Evolutionary conservation across 2,329 filamentous ascomycete species (phyloP).

Genomic region (Botrytis paeoniae): DNA sequence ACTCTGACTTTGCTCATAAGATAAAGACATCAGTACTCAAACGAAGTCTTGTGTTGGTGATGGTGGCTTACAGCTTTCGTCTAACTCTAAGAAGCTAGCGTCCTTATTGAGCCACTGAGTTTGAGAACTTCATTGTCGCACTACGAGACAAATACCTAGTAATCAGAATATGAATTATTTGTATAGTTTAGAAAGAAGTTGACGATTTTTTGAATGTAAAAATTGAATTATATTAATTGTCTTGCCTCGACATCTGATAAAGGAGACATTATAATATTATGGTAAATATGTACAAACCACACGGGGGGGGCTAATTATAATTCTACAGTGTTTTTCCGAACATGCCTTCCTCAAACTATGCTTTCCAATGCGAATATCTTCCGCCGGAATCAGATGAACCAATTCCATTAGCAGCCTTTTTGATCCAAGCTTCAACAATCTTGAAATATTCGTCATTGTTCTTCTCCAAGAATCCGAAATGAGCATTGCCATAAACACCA

Average conservation of each 20-base stretch:
- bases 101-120: background rate
- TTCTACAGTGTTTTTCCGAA: background rate
- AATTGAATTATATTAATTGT: background rate
- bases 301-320: background rate
- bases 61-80: background rate
- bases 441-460: conserved; percentile 28
- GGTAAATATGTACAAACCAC: background rate
- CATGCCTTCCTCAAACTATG: background rate
- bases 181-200: rapidly evolving
- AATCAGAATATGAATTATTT: background rate
- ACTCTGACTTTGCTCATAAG: background rate
- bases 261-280: background rate
- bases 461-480: conserved; percentile 30
- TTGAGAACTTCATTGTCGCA: background rate
- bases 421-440: conserved; percentile 28
- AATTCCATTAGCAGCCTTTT: background rate
- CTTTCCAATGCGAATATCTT: background rate
- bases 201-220: background rate
- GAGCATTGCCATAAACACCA: conserved; percentile 27
- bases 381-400: background rate
- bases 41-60: background rate
- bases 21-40: background rate
- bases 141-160: background rate
- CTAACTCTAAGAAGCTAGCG: background rate
- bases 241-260: background rate